Base-by-base conservation (phyloP, 2,329 filamentous ascomycete species). In the Sordariomycetes sp. region DNA sequence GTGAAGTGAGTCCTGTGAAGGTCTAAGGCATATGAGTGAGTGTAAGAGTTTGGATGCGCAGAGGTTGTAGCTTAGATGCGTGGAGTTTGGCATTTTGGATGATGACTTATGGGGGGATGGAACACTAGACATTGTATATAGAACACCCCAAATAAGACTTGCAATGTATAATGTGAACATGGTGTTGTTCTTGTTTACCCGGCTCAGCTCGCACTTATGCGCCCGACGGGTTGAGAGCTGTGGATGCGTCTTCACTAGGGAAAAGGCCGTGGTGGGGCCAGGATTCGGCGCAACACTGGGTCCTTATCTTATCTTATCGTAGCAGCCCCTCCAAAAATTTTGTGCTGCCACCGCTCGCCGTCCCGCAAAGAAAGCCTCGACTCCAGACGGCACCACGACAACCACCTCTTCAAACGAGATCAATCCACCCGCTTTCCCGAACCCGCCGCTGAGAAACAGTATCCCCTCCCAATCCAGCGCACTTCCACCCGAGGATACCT, bases 281-380 rank as follows among this genome's bases (percentile, higher is more conserved):
- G 16, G 6, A 5, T 60, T 56, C 43, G 57, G 34, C 51, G 18
- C 24, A 54, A 58, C 28, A 32, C 28, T 8, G 51, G 53, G 57
- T 50, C 57, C 53, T 53, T 55, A 37, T 53, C 52, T 58, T 61
- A 57, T 61, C 57, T 59, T 59, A 58, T 56, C 55, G 50, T 12
- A 24, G 32, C 55, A 4, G 54, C 54, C 43, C 54, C 54, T 57
- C 54, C 40, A 57, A 25, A 48, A 53, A 54, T 58, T 60, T 51
- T 34, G 24, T 46, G 16, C 34, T 37, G 18, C 48, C n/a, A 53
- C 54, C 50, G n/a, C 52, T 32, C 59, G 18, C 54, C 10, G 25
- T 46, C 24, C 20, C 14, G 37, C 48, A 34, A 46, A 5, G 24
- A 25, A 16, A 14, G 22, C 16, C 37, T 24, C 14, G 40, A n/a